Conservation (phyloP, 257 asterid species). For the Solanum chiquidenum region DNA sequence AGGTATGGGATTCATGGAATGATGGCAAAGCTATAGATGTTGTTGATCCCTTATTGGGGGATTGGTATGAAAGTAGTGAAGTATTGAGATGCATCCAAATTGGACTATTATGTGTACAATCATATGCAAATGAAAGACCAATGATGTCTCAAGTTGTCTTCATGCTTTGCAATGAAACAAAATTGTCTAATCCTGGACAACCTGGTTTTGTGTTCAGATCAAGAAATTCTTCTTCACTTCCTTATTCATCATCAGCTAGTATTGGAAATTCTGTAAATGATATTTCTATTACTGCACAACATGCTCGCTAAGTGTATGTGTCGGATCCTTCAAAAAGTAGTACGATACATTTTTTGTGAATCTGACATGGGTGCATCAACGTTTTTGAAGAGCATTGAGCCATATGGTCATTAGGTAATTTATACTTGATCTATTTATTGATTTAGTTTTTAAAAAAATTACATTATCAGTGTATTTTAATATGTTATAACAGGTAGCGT, state of each 20-base stretch:
- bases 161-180: constrained; percentile 3
- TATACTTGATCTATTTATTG: background rate
- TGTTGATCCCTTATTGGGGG: constrained; percentile 4
- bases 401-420: background rate
- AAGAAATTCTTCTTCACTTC: background rate
- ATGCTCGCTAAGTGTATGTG: background rate
- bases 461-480: background rate
- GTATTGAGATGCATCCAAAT: constrained; percentile 20
- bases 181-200: constrained; percentile 11
- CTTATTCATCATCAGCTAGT: constrained; percentile 7
- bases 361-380: background rate
- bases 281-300: background rate
- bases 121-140: constrained; percentile 19
- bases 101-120: constrained; percentile 22
- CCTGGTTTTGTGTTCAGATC: constrained; percentile 17
- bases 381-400: background rate
- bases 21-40: constrained; percentile 19
- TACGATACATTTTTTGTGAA: background rate
- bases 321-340: background rate
- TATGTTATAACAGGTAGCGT: background rate
- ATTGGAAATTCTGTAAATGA: background rate
- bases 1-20: constrained; percentile 22
- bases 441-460: background rate
- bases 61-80: background rate
- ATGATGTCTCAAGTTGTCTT: constrained; percentile 10